Evolutionary conservation across 2,329 filamentous ascomycete genomes (phyloP).

Genomic region (Penicillium sp.): DNA sequence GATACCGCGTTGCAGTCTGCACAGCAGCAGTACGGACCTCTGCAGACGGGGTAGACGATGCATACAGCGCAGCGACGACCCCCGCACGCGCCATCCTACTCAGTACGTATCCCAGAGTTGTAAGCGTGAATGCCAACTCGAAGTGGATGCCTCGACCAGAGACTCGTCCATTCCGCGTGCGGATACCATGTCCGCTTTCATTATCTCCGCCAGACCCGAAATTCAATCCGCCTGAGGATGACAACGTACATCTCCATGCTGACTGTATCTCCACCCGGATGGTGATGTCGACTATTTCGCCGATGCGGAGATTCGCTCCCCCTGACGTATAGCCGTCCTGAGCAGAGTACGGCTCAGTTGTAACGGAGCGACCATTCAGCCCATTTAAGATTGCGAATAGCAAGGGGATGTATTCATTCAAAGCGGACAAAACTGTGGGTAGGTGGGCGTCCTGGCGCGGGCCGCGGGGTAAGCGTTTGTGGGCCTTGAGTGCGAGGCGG

Average conservation of each 20-base stretch:
- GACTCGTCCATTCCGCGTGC: slow-evolving; percentile 56
- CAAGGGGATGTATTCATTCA: slow-evolving; percentile 75
- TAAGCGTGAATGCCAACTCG: slow-evolving; percentile 71
- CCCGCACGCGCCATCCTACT: slow-evolving; percentile 62
- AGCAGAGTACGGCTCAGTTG: not conserved
- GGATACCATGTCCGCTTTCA: slow-evolving; percentile 6
- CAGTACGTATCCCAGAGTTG: slow-evolving; percentile 66
- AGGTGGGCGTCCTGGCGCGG: slow-evolving; percentile 63
- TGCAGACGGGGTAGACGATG: slow-evolving; percentile 52
- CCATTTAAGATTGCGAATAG: slow-evolving; percentile 68
- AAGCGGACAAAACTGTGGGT: slow-evolving; percentile 56
- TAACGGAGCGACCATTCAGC: slow-evolving; percentile 39
- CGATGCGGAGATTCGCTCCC: slow-evolving; percentile 21
- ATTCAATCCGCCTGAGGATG: slow-evolving; percentile 38
- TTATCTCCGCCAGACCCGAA: not conserved
- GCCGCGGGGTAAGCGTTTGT: slow-evolving; percentile 69
- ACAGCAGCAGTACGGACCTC: slow-evolving; percentile 64
- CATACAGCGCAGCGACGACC: slow-evolving; percentile 62
- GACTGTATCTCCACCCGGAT: slow-evolving; percentile 58
- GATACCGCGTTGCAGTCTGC: slow-evolving; percentile 62
- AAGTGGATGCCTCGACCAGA: slow-evolving; percentile 67
- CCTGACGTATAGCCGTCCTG: not conserved
- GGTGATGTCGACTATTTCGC: slow-evolving; percentile 60
- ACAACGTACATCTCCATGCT: slow-evolving; percentile 75
- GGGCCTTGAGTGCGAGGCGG: slow-evolving; percentile 72